These are phyloP conservation scores for Sporothrix inflata DNA, from an alignment of 2,329 filamentous ascomycete species.

Conservation along the genomic window DNA sequence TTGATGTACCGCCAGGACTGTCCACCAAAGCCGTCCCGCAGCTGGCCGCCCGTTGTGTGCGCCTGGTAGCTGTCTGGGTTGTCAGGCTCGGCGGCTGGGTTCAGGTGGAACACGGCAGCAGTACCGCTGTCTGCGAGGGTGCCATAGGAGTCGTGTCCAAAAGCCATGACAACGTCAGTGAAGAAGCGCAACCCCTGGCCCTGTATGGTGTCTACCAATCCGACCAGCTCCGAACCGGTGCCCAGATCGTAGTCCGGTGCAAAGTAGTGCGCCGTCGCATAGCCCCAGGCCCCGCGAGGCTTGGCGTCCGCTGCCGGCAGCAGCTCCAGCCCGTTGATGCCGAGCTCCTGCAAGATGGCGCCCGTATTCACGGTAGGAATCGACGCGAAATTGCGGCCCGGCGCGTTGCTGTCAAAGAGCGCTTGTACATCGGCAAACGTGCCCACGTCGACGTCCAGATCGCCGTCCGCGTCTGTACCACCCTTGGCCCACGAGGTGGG, in stretches of 20 bases:
- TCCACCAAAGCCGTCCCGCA: constrained; percentile 35
- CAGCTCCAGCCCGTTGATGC: constrained; percentile 38
- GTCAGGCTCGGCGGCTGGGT: constrained; percentile 31
- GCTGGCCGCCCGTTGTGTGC: constrained; percentile 26
- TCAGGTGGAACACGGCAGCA: constrained; percentile 35
- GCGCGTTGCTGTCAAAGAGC: constrained; percentile 30
- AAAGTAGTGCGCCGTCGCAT: constrained; percentile 37
- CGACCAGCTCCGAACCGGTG: constrained; percentile 31
- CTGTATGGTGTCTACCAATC: constrained; percentile 34
- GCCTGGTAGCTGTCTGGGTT: constrained; percentile 38
- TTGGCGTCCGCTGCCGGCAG: constrained; percentile 36
- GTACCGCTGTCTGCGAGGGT: constrained; percentile 28
- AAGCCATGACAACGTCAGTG: constrained; percentile 37
- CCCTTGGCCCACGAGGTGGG: constrained; percentile 36
- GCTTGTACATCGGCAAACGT: constrained; percentile 36
- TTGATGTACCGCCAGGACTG: constrained; percentile 34
- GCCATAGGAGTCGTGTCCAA: constrained; percentile 36
- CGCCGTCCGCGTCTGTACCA: constrained; percentile 24
- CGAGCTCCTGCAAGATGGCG: constrained; percentile 35
- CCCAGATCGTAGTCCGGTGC: constrained; percentile 37
- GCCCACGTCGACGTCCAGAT: constrained; percentile 34
- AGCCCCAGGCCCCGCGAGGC: constrained; percentile 34
- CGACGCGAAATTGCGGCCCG: constrained; percentile 30
- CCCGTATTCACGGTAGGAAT: constrained; percentile 23
- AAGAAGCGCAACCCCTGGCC: constrained; percentile 32